Evolutionary conservation across 1,284 basidiomycete genomes (phyloP).

Genomic region (Cystobasidium sp.): DNA sequence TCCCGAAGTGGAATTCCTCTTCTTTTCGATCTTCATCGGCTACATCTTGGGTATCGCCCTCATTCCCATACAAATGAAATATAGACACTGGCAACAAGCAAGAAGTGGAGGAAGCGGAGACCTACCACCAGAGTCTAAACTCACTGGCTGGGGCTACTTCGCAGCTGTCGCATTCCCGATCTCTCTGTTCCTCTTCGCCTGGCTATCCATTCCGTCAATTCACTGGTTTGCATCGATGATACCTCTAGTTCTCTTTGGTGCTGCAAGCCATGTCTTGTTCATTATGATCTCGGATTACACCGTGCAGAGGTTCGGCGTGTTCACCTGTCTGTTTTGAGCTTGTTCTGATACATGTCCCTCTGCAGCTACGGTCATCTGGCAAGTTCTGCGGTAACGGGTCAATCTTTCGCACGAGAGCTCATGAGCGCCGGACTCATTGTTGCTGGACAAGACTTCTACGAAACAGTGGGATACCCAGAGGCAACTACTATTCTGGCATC

Average conservation of each 20-base stretch:
- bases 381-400: constrained; percentile 41
- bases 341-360: not conserved
- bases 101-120: constrained; percentile 5
- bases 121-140: constrained; percentile 27
- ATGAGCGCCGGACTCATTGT: constrained; percentile 40
- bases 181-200: constrained; percentile 40
- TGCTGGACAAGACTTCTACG: constrained; percentile 48
- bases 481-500: constrained; percentile 54
- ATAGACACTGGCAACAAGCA: constrained; percentile 19
- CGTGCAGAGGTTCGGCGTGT: constrained; percentile 1
- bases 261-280: constrained; percentile 36
- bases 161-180: constrained; percentile 33
- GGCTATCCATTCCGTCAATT: constrained; percentile 38
- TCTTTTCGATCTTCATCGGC: constrained; percentile 39
- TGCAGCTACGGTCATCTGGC: constrained; percentile 28
- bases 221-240: constrained; percentile 42
- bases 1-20: constrained; percentile 35
- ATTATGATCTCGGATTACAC: constrained; percentile 35
- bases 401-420: constrained; percentile 44
- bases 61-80: constrained; percentile 24
- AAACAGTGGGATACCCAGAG: constrained; percentile 50
- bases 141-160: constrained; percentile 39
- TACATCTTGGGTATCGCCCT: constrained; percentile 33
- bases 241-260: constrained; percentile 34
- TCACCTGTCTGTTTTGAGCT: not conserved